A percentile compares a stretch with the other conserved stretches of the same genome.
These are phyloP conservation scores for Xylaria sp. DNA, from an alignment of 2,329 filamentous ascomycete species.

Conservation along the genomic window DNA sequence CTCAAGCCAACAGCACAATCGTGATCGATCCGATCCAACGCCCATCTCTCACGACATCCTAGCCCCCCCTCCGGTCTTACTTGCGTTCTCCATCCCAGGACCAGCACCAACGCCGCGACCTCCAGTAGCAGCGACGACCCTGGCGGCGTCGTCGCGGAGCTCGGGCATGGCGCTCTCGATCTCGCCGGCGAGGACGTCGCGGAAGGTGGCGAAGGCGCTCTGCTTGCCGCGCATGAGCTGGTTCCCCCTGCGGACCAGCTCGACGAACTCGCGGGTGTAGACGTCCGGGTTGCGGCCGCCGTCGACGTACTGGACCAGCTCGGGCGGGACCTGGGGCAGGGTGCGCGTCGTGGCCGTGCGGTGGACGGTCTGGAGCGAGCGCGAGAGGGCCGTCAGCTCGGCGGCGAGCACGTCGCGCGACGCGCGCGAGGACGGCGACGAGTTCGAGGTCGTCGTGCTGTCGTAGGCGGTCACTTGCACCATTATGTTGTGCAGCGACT, in stretches of 20 bases:
- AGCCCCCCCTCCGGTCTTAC: neutral
- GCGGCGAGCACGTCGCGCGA: slow-evolving; percentile 66
- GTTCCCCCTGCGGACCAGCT: slow-evolving; percentile 72
- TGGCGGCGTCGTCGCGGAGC: slow-evolving; percentile 62
- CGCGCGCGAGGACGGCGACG: slow-evolving; percentile 47
- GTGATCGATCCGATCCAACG: neutral
- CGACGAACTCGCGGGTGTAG: slow-evolving; percentile 78
- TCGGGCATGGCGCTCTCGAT: slow-evolving; percentile 69
- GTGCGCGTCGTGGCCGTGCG: slow-evolving; percentile 53
- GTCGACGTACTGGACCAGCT: slow-evolving; percentile 75
- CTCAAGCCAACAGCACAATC: neutral
- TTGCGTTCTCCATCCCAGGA: neutral
- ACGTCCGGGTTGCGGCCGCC: slow-evolving; percentile 78
- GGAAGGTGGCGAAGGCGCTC: slow-evolving; percentile 68
- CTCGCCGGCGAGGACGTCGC: slow-evolving; percentile 70
- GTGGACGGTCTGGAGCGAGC: slow-evolving; percentile 55
- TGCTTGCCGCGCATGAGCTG: slow-evolving; percentile 74
- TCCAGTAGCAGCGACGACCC: slow-evolving; percentile 61
- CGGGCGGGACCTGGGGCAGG: slow-evolving; percentile 67
- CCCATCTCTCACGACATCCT: slow-evolving; percentile 9
- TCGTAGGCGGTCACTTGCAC: slow-evolving; percentile 72
- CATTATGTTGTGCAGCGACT: slow-evolving; percentile 52
- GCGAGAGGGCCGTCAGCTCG: slow-evolving; percentile 59
- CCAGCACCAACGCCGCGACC: neutral
- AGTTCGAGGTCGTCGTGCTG: slow-evolving; percentile 30